These are phyloP conservation scores for sweet orange (Citrus sinensis) DNA, from an alignment of 345 rosid genomes.

Conservation along the genomic window DVS_A1.0 CM039161.1:18039501-18040000, in stretches of 20 bases:
- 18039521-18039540: constrained; percentile 80
- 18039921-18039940: neutral
- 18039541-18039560: constrained; percentile 81
- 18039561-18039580: constrained; percentile 95
- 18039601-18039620: neutral
- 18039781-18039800: neutral
- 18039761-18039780: neutral
- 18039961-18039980: neutral
- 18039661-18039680: neutral
- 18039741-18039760: neutral
- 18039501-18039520: constrained; percentile 93
- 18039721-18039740: neutral
- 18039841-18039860: neutral
- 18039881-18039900: neutral
- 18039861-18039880: neutral
- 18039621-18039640: neutral
- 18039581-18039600: neutral
- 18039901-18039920: neutral
- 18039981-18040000: neutral
- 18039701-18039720: neutral
- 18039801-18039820: neutral
- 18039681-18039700: neutral
- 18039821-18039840: neutral
- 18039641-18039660: neutral
- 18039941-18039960: neutral